phyloP scores from a whole-genome alignment of 2,329 filamentous ascomycete genomes.

The Xylariaceae sp. region DNA sequence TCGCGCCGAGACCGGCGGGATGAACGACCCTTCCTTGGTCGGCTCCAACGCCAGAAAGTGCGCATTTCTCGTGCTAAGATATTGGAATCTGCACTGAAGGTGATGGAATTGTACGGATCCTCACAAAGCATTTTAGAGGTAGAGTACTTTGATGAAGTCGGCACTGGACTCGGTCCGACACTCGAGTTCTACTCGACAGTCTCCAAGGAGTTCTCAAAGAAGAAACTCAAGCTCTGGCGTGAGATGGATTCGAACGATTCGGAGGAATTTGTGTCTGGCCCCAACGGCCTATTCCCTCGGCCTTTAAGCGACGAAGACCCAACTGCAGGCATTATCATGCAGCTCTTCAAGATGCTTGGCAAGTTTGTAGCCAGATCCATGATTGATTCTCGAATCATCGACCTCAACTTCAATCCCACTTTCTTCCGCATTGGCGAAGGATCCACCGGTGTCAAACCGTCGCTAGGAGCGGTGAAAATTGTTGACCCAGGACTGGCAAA shows the following conservation, averaged over 20 bases:
- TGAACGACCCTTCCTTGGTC: slow-evolving; percentile 84
- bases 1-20: slow-evolving; percentile 79
- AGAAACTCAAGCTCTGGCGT: slow-evolving; percentile 94
- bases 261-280: slow-evolving; percentile 80
- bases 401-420: slow-evolving; percentile 93
- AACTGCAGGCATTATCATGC: slow-evolving; percentile 80
- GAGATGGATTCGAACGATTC: slow-evolving; percentile 73
- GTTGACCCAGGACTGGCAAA: slow-evolving; percentile 84
- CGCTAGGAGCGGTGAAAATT: slow-evolving; percentile 81
- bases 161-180: slow-evolving; percentile 90
- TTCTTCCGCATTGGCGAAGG: slow-evolving; percentile 92
- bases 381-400: slow-evolving; percentile 97
- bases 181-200: slow-evolving; percentile 98
- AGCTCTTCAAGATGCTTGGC: slow-evolving; percentile 87
- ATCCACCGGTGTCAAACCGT: slow-evolving; percentile 65
- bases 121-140: slow-evolving; percentile 94
- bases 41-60: slow-evolving; percentile 95
- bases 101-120: slow-evolving; percentile 98
- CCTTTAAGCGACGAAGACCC: slow-evolving; percentile 80
- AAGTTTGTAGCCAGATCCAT: slow-evolving; percentile 98
- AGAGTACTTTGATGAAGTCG: slow-evolving; percentile 98
- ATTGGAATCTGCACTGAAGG: slow-evolving; percentile 92
- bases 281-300: slow-evolving; percentile 83
- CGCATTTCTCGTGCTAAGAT: slow-evolving; percentile 93
- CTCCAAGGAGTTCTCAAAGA: slow-evolving; percentile 95